A percentile compares a stretch with the other conserved stretches of the same genome.
Conservation (phyloP, 2,329 filamentous ascomycete genomes). For the Escovopsis weberi region DNA sequence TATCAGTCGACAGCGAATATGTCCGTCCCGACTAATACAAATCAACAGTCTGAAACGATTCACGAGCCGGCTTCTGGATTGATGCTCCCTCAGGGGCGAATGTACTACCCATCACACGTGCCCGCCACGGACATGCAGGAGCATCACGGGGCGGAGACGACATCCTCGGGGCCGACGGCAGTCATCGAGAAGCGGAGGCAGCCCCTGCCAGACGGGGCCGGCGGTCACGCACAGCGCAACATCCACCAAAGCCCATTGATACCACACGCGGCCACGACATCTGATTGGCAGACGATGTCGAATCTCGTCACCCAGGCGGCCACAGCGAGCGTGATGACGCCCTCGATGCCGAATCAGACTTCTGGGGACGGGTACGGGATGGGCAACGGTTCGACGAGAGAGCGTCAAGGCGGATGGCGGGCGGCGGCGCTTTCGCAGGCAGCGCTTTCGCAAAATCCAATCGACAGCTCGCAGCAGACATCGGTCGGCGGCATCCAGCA, state of each 20-base stretch:
- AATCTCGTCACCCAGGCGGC: constrained; percentile 2
- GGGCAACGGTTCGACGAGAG: not conserved
- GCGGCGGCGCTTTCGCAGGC: constrained; percentile 5
- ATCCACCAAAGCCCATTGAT: not conserved
- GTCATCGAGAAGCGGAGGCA: not conserved
- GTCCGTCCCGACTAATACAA: constrained; percentile 10
- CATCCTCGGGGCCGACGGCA: not conserved
- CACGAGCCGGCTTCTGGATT: constrained; percentile 3
- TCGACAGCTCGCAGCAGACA: constrained; percentile 16
- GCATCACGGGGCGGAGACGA: not conserved
- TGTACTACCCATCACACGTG: constrained; percentile 8
- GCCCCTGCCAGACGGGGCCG: not conserved
- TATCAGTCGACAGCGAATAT: constrained; percentile 15
- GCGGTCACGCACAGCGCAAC: not conserved
- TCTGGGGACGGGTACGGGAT: constrained; percentile 1
- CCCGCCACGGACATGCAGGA: constrained; percentile 1
- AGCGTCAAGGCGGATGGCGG: constrained; percentile 1
- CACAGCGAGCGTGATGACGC: not conserved
- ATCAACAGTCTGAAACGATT: constrained; percentile 8
- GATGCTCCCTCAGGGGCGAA: constrained; percentile 8
- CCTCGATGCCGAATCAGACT: constrained; percentile 2
- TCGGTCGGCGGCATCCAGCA: constrained; percentile 7
- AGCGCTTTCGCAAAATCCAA: constrained; percentile 6
- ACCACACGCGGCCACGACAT: not conserved
- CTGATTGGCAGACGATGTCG: constrained; percentile 1